A percentile compares a stretch with the other conserved stretches of the same genome.
Evolutionary conservation across 331 rosid genomes (phyloP).

Genomic region (Cucumis variabilis): DNA sequence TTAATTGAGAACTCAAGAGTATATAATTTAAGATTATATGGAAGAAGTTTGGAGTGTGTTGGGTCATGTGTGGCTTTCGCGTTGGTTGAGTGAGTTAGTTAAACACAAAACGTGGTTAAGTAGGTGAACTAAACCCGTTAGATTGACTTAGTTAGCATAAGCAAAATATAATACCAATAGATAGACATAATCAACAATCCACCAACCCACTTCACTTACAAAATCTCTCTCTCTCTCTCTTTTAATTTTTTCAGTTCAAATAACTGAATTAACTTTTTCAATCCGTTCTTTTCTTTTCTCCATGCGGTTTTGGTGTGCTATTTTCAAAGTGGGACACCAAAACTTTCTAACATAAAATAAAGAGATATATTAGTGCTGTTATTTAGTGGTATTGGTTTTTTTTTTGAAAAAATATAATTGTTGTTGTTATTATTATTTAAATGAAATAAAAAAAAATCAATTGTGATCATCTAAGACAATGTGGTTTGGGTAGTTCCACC

Average conservation of each 20-base stretch:
- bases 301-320: constrained; percentile 5
- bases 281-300: neutral
- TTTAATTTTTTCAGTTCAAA: neutral
- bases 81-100: constrained; percentile 19
- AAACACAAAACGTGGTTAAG: constrained; percentile 15
- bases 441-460: neutral
- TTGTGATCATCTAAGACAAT: neutral
- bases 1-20: no score
- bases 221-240: neutral
- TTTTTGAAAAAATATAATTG: no score
- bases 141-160: neutral
- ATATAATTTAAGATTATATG: no score
- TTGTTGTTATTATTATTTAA: no score
- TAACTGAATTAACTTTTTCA: neutral
- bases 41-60: neutral
- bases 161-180: neutral
- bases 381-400: no score
- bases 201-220: constrained; percentile 30
- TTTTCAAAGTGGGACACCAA: constrained; percentile 27
- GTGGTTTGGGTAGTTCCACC: constrained; percentile 28
- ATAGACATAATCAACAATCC: neutral
- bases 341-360: neutral
- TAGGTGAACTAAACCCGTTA: constrained; percentile 33
- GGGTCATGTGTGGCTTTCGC: neutral
- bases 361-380: neutral